Evolutionary conservation across 1,284 basidiomycete genomes (phyloP), one percentile per base, ranked within the genome.

Genomic region (Rhodotorula sp.): DNA sequence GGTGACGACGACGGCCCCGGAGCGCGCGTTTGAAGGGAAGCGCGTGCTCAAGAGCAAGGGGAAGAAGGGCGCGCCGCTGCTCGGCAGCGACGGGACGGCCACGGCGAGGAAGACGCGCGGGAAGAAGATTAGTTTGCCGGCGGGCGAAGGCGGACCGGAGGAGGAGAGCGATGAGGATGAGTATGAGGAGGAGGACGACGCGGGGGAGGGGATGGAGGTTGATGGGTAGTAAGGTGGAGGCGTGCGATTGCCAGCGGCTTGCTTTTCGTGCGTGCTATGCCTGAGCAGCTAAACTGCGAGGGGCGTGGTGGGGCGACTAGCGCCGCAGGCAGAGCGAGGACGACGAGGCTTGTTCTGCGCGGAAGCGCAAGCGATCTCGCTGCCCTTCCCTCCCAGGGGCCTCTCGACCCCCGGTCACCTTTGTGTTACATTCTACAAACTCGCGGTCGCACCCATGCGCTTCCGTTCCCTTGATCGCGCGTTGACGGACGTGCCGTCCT

Each of bases 91-190:
- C 37, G 56, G 32, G 25, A 7, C 29, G 19, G 54, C 41, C 44
- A 46, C 46, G 44, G 37, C 19, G 51, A 32, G 57, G 25, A 64
- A 61, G 61, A 70, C 71, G 60, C n/a, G 67, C 22, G 68, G 66
- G 37, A 64, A 64, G 48, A 59, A 67, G 59, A 13, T 73, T 36
- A 51, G 57, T n/a, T 36, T 67, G 32, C 46, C 59, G 13, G 59
- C 50, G 48, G 64, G 64, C 4, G 71, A 66, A 29, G 61, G 56
- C 22, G 70, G 44, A 2, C 36, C 22, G n/a, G 64, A 46, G 5
- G 63, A 63, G n/a, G 70, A 71, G 4, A 66, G 63, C 22, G 55
- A 51, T 3, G 60, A 61, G 2, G 39, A 51, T 6, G 59, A 57
- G 10, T 55, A 56, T 5, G 61, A 61, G 32, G 48, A 60, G 37